Evolutionary conservation across 2,329 filamentous ascomycete species (phyloP).

Genomic region (Stemphylium beticola): DNA sequence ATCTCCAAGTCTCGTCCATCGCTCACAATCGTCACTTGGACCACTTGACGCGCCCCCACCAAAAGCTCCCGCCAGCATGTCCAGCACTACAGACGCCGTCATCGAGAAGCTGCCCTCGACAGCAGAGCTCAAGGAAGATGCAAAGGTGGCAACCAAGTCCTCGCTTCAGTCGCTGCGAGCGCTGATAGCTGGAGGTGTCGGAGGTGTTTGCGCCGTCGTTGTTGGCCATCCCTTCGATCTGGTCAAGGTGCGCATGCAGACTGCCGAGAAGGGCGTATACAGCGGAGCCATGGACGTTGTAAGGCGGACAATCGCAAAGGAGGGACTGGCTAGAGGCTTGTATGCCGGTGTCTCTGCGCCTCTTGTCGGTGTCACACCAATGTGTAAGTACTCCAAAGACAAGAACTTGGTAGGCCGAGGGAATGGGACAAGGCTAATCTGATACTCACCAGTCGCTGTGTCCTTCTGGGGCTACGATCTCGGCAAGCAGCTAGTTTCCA

Average conservation of each 20-base stretch:
- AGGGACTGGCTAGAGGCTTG: conserved; percentile 78
- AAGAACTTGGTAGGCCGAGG: neutral
- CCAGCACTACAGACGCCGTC: conserved; percentile 30
- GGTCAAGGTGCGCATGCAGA: conserved; percentile 97
- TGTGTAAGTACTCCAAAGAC: conserved; percentile 73
- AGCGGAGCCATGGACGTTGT: conserved; percentile 90
- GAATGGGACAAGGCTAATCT: conserved; percentile 17
- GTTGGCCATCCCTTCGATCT: conserved; percentile 96
- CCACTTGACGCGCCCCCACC: conserved; percentile 6
- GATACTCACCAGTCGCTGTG: conserved; percentile 61
- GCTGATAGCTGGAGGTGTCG: conserved; percentile 87
- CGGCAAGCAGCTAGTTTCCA: conserved; percentile 84
- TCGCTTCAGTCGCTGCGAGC: conserved; percentile 75
- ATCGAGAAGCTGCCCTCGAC: conserved; percentile 41
- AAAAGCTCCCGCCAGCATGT: conserved; percentile 25
- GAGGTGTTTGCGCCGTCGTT: conserved; percentile 90
- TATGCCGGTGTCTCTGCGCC: conserved; percentile 98
- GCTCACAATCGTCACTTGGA: conserved; percentile 12
- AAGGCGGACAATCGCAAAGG: conserved; percentile 81
- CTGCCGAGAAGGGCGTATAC: conserved; percentile 92
- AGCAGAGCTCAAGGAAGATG: conserved; percentile 60
- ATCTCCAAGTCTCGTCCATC: neutral
- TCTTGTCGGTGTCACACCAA: conserved; percentile 93
- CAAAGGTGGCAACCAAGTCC: conserved; percentile 58
- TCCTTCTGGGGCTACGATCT: conserved; percentile 89